These are phyloP conservation scores for Camellia japonica DNA, from an alignment of 148 eudicot species.

Conservation along the genomic window DNA sequence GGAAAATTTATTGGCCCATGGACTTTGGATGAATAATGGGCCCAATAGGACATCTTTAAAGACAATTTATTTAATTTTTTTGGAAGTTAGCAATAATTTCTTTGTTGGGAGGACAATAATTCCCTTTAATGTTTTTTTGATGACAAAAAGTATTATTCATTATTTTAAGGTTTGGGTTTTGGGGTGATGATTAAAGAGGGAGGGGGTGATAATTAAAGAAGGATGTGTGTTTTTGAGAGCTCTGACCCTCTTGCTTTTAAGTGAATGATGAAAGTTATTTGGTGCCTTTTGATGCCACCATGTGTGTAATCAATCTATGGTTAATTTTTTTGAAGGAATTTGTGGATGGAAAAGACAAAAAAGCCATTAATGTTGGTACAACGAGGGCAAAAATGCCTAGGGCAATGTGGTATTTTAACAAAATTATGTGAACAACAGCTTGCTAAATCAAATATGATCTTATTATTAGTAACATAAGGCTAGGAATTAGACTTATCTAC, in stretches of 20 bases:
- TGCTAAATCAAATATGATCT: too few species aligned
- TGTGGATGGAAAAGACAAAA: background rate
- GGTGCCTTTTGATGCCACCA: slow-evolving; percentile 10
- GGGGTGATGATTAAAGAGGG: background rate
- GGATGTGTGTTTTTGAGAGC: background rate
- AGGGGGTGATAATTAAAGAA: background rate
- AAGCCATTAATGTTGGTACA: background rate
- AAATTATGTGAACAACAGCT: too few species aligned
- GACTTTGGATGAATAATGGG: slow-evolving; percentile 1
- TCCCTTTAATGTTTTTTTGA: too few species aligned
- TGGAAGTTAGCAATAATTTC: too few species aligned
- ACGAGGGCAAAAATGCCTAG: too few species aligned
- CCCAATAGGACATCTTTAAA: background rate
- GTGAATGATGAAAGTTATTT: slow-evolving; percentile 5
- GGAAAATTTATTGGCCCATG: slow-evolving; percentile 10
- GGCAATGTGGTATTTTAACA: too few species aligned
- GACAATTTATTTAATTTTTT: background rate
- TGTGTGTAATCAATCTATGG: background rate
- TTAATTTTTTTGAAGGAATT: background rate
- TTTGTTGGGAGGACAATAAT: too few species aligned
- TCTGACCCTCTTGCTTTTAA: background rate
- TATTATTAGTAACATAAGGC: too few species aligned
- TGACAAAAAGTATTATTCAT: too few species aligned
- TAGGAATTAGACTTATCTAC: too few species aligned
- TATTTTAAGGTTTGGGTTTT: background rate